Evolutionary conservation across 371 early-diverging fungal genomes (phyloP).

Genomic region (Apophysomyces sp.): DNA sequence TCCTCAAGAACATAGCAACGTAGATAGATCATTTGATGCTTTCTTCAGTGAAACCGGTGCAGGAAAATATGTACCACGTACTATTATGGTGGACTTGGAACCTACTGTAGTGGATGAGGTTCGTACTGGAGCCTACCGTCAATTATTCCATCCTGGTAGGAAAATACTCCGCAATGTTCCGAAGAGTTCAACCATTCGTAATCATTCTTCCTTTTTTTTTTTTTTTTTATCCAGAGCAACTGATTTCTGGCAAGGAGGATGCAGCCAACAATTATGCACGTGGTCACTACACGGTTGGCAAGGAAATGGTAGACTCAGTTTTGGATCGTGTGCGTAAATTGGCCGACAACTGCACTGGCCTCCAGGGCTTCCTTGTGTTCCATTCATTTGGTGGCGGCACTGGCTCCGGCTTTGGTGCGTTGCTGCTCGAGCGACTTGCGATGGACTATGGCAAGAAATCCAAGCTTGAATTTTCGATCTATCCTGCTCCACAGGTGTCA

Average conservation of each 20-base stretch:
- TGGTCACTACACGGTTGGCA: constrained; percentile 99
- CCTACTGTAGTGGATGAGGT: constrained; percentile 98
- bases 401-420: constrained; percentile 98
- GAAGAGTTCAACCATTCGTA: background rate
- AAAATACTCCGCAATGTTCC: background rate
- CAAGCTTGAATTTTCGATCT: constrained; percentile 97
- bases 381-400: constrained; percentile 99
- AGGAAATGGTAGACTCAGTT: constrained; percentile 96
- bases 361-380: constrained; percentile 97
- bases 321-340: constrained; percentile 98
- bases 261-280: constrained; percentile 99
- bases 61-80: constrained; percentile 98
- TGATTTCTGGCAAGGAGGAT: constrained; percentile 99
- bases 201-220: constrained; percentile 87
- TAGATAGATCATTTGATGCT: constrained; percentile 62
- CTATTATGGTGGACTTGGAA: constrained; percentile 98
- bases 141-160: constrained; percentile 95
- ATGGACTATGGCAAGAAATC: constrained; percentile 98
- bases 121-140: constrained; percentile 93
- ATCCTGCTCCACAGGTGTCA: constrained; percentile 96
- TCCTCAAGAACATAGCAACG: constrained; percentile 54
- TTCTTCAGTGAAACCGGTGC: constrained; percentile 96
- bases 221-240: constrained; percentile 94
- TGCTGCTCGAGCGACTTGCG: constrained; percentile 95
- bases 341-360: constrained; percentile 97